Evolutionary conservation across 1,139 yeast genomes (phyloP), one percentile per base, ranked within the genome.

Genomic region (Saccharomyces pastorianus): DNA sequence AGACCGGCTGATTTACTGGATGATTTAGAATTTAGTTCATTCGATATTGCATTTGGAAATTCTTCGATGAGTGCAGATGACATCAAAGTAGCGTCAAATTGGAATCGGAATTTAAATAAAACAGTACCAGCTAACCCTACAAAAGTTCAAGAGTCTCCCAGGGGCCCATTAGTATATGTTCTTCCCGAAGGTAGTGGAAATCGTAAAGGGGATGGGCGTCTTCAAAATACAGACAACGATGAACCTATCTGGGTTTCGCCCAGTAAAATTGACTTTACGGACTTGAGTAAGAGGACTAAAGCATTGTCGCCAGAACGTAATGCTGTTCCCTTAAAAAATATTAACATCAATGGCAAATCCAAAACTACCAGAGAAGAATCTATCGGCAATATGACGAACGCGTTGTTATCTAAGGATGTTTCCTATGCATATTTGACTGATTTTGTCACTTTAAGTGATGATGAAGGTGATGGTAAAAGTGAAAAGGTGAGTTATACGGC

Each of bases 221-320:
- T 17, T 25, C 29, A 29, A 49, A 27, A 31, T 14, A 41, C 23
- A 1, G 48, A 25, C 14, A 64, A 58, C 2, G 66, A 65, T 13
- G 71, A 67, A 29, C 67, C 70, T 2, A 61, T 67, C 20, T 68
- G 72, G 72, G 60, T 67, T 6, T 68, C 71, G 1, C 71, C 72
- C 2, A 64, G 68, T 48, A 68, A 68, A 53, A 49, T 68, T 13
- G 64, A 62, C 47, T 58, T 63, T 42, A 54, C 56, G 49, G 65
- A 64, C 48, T 9, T 59, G 13, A 59, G 59, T 31, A 58, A 31
- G 28, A 27, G 52, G 7, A 46, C 54, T 3, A 42, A 31, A 27
- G 52, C 47, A 47, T 14, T n/a, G 27, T 38, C 13, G 26, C 51
- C 34, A 25, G 29, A 44, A 32, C 47, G 31, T 38, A 26, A 47